phyloP scores from a whole-genome alignment of 2,329 filamentous ascomycete species.

The Dichotomopilus funicola region DNA sequence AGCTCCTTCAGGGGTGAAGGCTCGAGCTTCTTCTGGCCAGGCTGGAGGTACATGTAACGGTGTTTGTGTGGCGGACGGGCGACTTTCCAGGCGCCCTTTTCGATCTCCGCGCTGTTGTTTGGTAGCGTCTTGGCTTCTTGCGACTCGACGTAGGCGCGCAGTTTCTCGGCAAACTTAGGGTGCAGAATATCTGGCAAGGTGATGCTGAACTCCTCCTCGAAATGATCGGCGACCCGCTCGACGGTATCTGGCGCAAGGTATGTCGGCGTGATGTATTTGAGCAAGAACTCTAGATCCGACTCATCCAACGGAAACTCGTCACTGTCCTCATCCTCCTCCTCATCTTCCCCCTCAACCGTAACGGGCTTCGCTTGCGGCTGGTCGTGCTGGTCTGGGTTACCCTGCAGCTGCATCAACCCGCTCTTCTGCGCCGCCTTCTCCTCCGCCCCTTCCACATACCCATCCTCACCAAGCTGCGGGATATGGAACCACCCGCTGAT shows the following conservation, averaged over 20 bases:
- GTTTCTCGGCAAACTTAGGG: slow-evolving; percentile 64
- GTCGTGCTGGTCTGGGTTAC: slow-evolving; percentile 86
- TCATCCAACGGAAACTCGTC: slow-evolving; percentile 56
- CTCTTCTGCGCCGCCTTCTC: slow-evolving; percentile 84
- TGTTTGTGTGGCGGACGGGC: slow-evolving; percentile 92
- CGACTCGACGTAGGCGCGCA: slow-evolving; percentile 65
- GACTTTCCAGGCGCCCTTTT: slow-evolving; percentile 62
- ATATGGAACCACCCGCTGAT: slow-evolving; percentile 99
- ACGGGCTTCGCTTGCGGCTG: slow-evolving; percentile 60
- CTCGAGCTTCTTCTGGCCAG: slow-evolving; percentile 35
- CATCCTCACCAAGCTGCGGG: slow-evolving; percentile 87
- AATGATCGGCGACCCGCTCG: slow-evolving; percentile 71
- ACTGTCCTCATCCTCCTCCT: slow-evolving; percentile 42
- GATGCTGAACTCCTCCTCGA: slow-evolving; percentile 76
- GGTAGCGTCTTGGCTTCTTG: slow-evolving; percentile 49
- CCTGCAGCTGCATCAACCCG: slow-evolving; percentile 85
- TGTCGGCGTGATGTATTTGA: slow-evolving; percentile 82
- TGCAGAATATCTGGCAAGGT: slow-evolving; percentile 73
- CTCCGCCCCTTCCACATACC: slow-evolving; percentile 81
- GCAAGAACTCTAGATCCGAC: slow-evolving; percentile 77
- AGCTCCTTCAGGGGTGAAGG: slow-evolving; percentile 66
- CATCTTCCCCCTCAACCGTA: slow-evolving; percentile 35
- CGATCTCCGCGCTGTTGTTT: slow-evolving; percentile 47
- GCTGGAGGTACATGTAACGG: slow-evolving; percentile 76
- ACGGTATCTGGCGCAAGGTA: slow-evolving; percentile 91